Evolutionary conservation across 2,329 filamentous ascomycete genomes (phyloP).

Genomic region (Sporothrix dimorphospora): DNA sequence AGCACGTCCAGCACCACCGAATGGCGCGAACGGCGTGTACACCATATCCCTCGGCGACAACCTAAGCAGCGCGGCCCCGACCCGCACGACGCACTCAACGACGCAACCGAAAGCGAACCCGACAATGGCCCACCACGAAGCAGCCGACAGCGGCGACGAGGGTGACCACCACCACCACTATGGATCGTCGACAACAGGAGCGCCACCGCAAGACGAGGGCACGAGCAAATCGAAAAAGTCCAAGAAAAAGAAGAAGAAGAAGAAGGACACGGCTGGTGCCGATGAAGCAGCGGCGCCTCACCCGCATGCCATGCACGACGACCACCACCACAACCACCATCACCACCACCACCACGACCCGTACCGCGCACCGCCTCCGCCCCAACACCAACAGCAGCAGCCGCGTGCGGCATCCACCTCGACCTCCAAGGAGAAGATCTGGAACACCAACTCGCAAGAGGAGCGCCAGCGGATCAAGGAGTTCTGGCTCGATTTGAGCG

Average conservation of each 20-base stretch:
- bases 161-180: slow-evolving; percentile 39
- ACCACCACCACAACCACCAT: not conserved
- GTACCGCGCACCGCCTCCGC: slow-evolving; percentile 34
- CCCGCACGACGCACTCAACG: not conserved
- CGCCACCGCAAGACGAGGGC: slow-evolving; percentile 31
- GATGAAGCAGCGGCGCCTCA: not conserved
- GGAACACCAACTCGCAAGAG: slow-evolving; percentile 93
- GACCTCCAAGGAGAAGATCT: slow-evolving; percentile 79
- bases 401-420: slow-evolving; percentile 40
- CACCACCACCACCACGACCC: slow-evolving; percentile 17
- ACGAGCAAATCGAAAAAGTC: slow-evolving; percentile 59
- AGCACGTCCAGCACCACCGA: slow-evolving; percentile 32
- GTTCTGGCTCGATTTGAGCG: slow-evolving; percentile 93
- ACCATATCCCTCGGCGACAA: slow-evolving; percentile 10
- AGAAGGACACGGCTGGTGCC: slow-evolving; percentile 18
- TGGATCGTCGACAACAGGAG: slow-evolving; percentile 39
- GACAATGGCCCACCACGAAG: slow-evolving; percentile 49
- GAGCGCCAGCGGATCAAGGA: slow-evolving; percentile 97
- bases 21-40: slow-evolving; percentile 18
- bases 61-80: not conserved
- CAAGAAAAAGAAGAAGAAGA: slow-evolving; percentile 71
- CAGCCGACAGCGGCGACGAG: slow-evolving; percentile 60
- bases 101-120: slow-evolving; percentile 43
- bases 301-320: not conserved
- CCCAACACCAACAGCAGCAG: slow-evolving; percentile 41